Conservation (phyloP, 1,284 basidiomycete genomes). For the Mrakiaceae sp. region DNA sequence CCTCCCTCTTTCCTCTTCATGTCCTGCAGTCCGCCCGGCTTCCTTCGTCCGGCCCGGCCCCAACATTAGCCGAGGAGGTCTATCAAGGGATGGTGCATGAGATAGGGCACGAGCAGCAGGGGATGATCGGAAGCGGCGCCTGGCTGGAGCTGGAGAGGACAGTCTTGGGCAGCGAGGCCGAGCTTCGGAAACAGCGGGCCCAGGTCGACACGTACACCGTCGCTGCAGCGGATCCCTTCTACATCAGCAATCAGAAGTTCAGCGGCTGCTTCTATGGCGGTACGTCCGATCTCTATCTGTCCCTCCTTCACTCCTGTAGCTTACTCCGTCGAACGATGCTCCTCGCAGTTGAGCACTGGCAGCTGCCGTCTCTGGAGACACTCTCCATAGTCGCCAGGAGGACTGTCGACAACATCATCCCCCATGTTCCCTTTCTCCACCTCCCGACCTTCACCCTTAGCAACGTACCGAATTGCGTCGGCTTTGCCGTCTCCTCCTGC, state of each 20-base stretch:
- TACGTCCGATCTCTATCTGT: neutral
- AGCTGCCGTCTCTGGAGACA: neutral
- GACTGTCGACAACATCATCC: neutral
- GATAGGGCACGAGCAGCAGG: neutral
- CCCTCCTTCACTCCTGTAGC: neutral
- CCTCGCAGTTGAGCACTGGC: neutral
- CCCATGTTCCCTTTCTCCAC: neutral
- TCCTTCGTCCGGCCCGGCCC: neutral
- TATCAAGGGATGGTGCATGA: neutral
- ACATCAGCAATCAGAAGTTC: neutral
- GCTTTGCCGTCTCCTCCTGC: neutral
- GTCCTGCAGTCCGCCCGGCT: neutral
- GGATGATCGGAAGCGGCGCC: neutral
- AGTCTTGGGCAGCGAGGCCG: neutral
- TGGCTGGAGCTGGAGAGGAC: neutral
- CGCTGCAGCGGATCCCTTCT: neutral
- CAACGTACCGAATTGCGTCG: neutral
- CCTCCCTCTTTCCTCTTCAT: neutral
- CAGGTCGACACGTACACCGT: neutral
- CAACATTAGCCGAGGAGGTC: neutral
- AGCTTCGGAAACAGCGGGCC: neutral
- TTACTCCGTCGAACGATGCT: too few species aligned
- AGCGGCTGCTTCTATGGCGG: neutral
- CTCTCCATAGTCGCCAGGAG: neutral
- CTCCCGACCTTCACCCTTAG: neutral